Percentiles rank a stretch among this genome's conserved stretches.
These are phyloP conservation scores for Schizonepeta tenuifolia DNA, from an alignment of 257 asterid species.

Conservation along the genomic window DNA sequence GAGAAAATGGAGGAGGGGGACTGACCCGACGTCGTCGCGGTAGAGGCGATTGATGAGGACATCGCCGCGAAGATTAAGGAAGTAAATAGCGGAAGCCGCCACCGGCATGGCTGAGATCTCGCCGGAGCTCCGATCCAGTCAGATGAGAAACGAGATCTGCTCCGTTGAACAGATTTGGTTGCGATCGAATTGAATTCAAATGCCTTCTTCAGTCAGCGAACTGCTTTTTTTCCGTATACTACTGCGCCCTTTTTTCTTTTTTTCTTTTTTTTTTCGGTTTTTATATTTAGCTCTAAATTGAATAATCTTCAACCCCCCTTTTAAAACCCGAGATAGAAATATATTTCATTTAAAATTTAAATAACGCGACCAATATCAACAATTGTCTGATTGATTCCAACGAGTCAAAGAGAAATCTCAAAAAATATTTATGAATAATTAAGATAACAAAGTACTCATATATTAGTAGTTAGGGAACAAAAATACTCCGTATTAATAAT, in stretches of 20 bases:
- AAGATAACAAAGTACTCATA: too few species aligned
- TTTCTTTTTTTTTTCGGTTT: neutral
- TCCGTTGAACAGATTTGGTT: conserved; percentile 22
- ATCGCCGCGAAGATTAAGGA: conserved; percentile 97
- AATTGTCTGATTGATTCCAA: too few species aligned
- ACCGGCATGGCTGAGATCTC: conserved; percentile 76
- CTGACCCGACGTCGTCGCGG: conserved; percentile 97
- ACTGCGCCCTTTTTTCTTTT: neutral
- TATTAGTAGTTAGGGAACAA: too few species aligned
- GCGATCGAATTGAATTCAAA: conserved; percentile 34
- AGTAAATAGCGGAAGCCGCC: conserved; percentile 97
- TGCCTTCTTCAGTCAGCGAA: conserved; percentile 36
- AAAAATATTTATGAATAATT: too few species aligned
- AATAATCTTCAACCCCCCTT: neutral
- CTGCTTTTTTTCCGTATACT: conserved; percentile 28
- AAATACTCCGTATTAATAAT: too few species aligned
- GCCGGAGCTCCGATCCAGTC: conserved; percentile 42
- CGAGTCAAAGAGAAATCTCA: too few species aligned
- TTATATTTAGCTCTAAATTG: neutral
- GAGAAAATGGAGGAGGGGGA: neutral
- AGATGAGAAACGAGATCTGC: conserved; percentile 42
- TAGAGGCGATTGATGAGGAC: conserved; percentile 98
- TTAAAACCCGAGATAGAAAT: too few species aligned
- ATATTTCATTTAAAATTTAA: too few species aligned
- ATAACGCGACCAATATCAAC: too few species aligned